Evolutionary conservation across 768 basidiomycete genomes (phyloP), one percentile per base, ranked within the genome.

Genomic region (Amanita subjunquillea): DNA sequence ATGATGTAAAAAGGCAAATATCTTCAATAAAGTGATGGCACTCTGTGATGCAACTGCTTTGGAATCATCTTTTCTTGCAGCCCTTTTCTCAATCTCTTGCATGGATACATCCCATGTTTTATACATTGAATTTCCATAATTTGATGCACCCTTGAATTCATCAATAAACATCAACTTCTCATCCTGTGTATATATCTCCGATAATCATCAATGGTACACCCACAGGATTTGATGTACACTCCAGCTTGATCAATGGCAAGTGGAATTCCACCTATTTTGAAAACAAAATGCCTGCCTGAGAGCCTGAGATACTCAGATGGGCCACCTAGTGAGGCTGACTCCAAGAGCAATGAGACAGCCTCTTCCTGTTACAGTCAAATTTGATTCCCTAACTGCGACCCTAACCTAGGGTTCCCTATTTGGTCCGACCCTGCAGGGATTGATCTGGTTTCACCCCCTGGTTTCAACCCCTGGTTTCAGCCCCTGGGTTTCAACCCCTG

Each of bases 191-290:
- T 17, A 48, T 34, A 48, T 9, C 3, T 41, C 20, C 8, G 20
- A 9, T 41, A 41, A 9, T 41, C 20, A 0, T n/a, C 20, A 41
- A 41, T 41, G 5, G 7, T 9, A 20, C 40, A 41, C 0, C 8
- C 7, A 41, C n/a, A 41, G 20, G 1, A 3, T 1, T n/a, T 4
- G 8, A 41, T 41, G 20, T 41, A 41, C 23, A 20, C 1, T 8
- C 40, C 40, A 20, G 60, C 60, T 30, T 58, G 57, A 43, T 58
- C 57, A 48, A 60, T 39, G 32, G 32, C 32, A 32, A 32, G 32
- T 20, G 59, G 32, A 10, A 32, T 32, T 2, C 57, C 15, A 58
- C 34, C 25, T 22, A 51, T 5, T 34, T 37, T 29, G 39, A 20
- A n/a, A 8, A 34, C 4, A 22, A 48, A 17, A 1, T 34, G n/a